Evolutionary conservation across 2,329 filamentous ascomycete genomes (phyloP).

Genomic region (Stachybotrys echinatus): DNA sequence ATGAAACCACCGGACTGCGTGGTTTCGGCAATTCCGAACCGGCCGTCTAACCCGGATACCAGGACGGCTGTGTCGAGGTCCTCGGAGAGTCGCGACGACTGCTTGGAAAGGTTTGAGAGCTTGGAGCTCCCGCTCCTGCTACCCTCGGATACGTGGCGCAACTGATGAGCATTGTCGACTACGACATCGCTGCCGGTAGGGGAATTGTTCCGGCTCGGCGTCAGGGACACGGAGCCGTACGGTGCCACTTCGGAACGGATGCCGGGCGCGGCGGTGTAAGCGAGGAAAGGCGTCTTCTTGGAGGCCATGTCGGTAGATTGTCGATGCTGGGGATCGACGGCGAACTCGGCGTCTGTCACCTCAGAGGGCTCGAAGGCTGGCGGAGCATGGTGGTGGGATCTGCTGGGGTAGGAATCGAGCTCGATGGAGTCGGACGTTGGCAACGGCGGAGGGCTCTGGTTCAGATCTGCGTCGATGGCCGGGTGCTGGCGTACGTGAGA

Average conservation of each 20-base stretch:
- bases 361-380: slow-evolving; percentile 12
- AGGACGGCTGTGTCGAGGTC: slow-evolving; percentile 47
- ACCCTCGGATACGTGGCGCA: slow-evolving; percentile 27
- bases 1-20: slow-evolving; percentile 39
- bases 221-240: slow-evolving; percentile 32
- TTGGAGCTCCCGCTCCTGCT: slow-evolving; percentile 24
- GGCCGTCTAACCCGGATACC: slow-evolving; percentile 47
- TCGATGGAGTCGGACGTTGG: not conserved
- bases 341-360: slow-evolving; percentile 17
- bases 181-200: slow-evolving; percentile 27
- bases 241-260: slow-evolving; percentile 22
- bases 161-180: slow-evolving; percentile 22
- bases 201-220: slow-evolving; percentile 28
- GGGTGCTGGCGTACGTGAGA: not conserved
- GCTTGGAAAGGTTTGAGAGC: slow-evolving; percentile 23
- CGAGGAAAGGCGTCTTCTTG: slow-evolving; percentile 30
- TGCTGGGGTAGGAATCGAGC: not conserved
- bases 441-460: not conserved
- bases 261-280: slow-evolving; percentile 14
- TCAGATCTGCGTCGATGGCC: not conserved
- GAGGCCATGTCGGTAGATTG: slow-evolving; percentile 24
- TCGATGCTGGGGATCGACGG: slow-evolving; percentile 10
- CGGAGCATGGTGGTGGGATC: slow-evolving; percentile 1
- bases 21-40: slow-evolving; percentile 46
- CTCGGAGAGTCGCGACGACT: slow-evolving; percentile 34